Evolutionary conservation across 192 early-diverging fungal species (phyloP).

Genomic region (Lunasporangiospora selenospora): DNA sequence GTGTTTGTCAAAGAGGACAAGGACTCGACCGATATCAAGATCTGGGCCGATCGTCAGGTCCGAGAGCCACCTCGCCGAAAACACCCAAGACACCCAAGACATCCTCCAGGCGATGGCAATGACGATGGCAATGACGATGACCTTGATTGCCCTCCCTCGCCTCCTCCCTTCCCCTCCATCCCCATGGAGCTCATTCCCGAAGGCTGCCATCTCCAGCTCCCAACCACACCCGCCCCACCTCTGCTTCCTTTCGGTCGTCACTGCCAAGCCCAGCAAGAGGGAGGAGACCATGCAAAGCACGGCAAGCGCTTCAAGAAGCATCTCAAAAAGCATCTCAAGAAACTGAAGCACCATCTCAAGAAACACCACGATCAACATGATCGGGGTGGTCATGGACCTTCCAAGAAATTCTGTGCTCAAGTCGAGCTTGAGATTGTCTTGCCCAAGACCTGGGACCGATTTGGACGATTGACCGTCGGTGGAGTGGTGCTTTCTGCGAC

Average conservation of each 20-base stretch:
- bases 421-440: slow-evolving; percentile 26
- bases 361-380: slow-evolving; percentile 18
- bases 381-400: background rate
- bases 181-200: too few relatives aligned
- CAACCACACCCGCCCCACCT: too few relatives aligned
- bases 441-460: background rate
- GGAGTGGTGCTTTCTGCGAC: slow-evolving; percentile 12
- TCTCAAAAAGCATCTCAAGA: slow-evolving; percentile 15
- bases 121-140: background rate
- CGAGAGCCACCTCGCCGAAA: background rate
- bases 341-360: slow-evolving; percentile 6
- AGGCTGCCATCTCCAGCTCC: too few relatives aligned
- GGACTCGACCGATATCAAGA: slow-evolving; percentile 6
- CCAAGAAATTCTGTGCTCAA: slow-evolving; percentile 17
- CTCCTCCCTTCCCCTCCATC: slow-evolving; percentile 3
- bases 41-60: slow-evolving; percentile 30
- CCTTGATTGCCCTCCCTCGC: background rate
- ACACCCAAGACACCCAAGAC: background rate
- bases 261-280: too few relatives aligned
- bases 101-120: too few relatives aligned
- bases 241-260: too few relatives aligned
- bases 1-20: slow-evolving; percentile 6
- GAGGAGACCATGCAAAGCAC: too few relatives aligned
- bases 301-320: slow-evolving; percentile 19
- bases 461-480: slow-evolving; percentile 4